Conservation (phyloP, 164 flowering plant species). For the Akebia trifoliata region DNA sequence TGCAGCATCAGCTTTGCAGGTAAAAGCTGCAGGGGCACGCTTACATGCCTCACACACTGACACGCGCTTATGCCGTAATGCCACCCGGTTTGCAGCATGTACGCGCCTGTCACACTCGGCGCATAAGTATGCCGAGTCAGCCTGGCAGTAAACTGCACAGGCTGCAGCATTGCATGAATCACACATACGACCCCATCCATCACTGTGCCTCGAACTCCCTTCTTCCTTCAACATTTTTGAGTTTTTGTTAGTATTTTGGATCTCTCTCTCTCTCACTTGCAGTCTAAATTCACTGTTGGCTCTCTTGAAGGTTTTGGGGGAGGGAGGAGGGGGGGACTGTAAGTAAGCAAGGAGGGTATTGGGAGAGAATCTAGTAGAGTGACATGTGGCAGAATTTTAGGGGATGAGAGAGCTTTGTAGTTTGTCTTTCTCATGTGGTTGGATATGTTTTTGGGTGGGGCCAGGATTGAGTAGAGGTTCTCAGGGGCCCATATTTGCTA, state of each 20-base stretch:
- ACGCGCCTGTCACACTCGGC: conserved; percentile 55
- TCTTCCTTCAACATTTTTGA: conserved; percentile 33
- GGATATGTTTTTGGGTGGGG: conserved; percentile 27
- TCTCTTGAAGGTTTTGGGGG: no score
- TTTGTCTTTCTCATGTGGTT: conserved; percentile 53
- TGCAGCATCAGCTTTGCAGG: conserved; percentile 89
- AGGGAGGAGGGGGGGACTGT: no score
- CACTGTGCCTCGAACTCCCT: conserved; percentile 1
- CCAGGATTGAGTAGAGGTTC: no score
- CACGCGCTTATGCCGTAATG: conserved; percentile 57
- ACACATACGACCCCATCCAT: conserved; percentile 46
- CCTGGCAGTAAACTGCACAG: conserved; percentile 60
- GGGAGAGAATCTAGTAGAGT: conserved; percentile 29
- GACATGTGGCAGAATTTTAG: conserved; percentile 32
- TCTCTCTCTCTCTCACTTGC: no score
- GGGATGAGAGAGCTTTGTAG: conserved; percentile 26
- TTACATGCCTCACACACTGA: conserved; percentile 80
- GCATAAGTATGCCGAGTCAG: conserved; percentile 66
- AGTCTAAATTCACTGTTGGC: no score
- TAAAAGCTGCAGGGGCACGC: conserved; percentile 64
- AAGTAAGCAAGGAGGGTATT: conserved; percentile 5
- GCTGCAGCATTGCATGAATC: conserved; percentile 58
- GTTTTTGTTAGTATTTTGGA: no score
- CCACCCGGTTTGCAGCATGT: conserved; percentile 46
- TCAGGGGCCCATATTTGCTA: no score